Percentiles rank a stretch among this genome's conserved stretches.
phyloP scores from a whole-genome alignment of 352 stramenopile species.

The Phytopythium cucurbitacearum region DNA sequence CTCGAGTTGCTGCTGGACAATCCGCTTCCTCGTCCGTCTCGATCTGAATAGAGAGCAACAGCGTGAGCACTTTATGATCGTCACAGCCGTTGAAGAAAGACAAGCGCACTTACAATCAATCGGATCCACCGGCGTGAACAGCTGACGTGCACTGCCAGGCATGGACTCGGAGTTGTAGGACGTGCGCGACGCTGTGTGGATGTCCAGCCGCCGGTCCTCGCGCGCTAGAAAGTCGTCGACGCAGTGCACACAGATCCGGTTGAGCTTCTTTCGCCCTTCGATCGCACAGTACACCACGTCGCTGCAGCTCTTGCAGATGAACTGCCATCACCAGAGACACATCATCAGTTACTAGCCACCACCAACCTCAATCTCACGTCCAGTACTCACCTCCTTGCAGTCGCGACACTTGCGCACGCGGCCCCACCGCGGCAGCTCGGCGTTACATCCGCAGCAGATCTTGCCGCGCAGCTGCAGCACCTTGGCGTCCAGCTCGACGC shows the following conservation, averaged over 20 bases:
- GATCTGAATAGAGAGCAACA: not conserved
- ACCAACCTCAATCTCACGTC: too few species aligned
- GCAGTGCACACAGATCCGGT: conserved; percentile 65
- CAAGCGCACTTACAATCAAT: not conserved
- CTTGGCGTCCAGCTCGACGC: conserved; percentile 42
- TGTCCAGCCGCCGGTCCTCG: conserved; percentile 20
- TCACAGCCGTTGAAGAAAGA: not conserved
- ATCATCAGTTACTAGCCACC: not conserved
- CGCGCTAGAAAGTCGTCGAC: conserved; percentile 29
- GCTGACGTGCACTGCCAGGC: conserved; percentile 5
- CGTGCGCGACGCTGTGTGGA: conserved; percentile 19
- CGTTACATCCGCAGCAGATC: conserved; percentile 41
- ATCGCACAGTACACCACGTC: conserved; percentile 60
- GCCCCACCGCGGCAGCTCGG: conserved; percentile 41
- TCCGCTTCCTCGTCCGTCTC: conserved; percentile 9
- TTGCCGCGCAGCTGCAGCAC: conserved; percentile 27
- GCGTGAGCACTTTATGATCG: not conserved
- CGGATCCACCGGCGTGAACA: conserved; percentile 2
- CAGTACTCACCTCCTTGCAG: conserved; percentile 41
- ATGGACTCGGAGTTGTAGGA: conserved; percentile 19
- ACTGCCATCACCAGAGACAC: conserved; percentile 9
- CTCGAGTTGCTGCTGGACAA: conserved; percentile 20
- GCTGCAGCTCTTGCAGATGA: conserved; percentile 57
- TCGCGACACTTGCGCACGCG: conserved; percentile 44
- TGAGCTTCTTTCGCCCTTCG: conserved; percentile 60